Conservation (phyloP, 305 asterid species). For the Salvia sclarea region DNA sequence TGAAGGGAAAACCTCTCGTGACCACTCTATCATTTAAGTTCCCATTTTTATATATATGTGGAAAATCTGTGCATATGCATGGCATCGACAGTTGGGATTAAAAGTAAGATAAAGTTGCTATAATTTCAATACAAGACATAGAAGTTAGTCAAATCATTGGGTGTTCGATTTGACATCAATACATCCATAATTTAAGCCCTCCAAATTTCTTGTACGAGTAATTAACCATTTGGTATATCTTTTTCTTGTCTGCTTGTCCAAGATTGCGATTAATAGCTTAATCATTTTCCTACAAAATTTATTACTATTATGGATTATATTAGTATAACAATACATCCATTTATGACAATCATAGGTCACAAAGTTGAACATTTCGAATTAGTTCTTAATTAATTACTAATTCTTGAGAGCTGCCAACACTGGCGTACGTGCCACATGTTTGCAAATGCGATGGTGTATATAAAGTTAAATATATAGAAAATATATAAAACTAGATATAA, state of each 20-base stretch:
- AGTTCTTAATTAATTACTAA: too few relatives aligned
- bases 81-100: conserved; percentile 14
- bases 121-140: conserved; percentile 16
- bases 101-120: conserved; percentile 18
- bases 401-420: not conserved
- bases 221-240: not conserved
- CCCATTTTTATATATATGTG: not conserved
- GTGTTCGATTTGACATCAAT: conserved; percentile 11
- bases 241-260: not conserved
- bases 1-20: not conserved
- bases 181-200: not conserved
- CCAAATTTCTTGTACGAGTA: conserved; percentile 21
- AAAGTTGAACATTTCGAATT: too few relatives aligned
- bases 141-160: conserved; percentile 33
- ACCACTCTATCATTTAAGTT: conserved; percentile 3
- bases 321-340: too few relatives aligned
- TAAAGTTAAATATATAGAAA: too few relatives aligned
- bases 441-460: not conserved
- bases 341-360: too few relatives aligned
- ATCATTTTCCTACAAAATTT: too few relatives aligned
- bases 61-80: not conserved
- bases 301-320: too few relatives aligned
- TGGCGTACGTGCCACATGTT: not conserved
- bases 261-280: not conserved
- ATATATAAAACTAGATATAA: not conserved